Conservation (phyloP, 192 early-diverging fungal species). For the Coemansia sp. region DNA sequence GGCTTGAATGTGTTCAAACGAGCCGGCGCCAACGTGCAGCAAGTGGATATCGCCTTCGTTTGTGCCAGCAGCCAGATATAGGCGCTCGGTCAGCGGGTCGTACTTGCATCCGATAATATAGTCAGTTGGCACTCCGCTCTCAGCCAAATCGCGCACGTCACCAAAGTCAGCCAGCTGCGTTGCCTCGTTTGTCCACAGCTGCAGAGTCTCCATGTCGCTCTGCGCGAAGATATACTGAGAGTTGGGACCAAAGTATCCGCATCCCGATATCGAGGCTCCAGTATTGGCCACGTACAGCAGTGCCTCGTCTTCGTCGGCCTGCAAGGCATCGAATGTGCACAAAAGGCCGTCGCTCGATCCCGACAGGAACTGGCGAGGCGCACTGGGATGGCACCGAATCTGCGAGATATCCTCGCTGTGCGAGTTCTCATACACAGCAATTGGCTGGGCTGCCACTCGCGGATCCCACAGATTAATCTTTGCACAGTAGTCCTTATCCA, state of each 20-base stretch:
- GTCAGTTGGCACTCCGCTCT: constrained; percentile 59
- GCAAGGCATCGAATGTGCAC: constrained; percentile 69
- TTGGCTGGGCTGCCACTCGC: constrained; percentile 16
- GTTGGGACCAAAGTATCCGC: constrained; percentile 89
- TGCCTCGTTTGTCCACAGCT: constrained; percentile 63
- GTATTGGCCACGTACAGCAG: constrained; percentile 81
- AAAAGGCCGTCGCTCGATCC: constrained; percentile 75
- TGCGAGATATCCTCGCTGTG: constrained; percentile 79
- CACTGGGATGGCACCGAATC: constrained; percentile 64
- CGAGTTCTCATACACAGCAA: constrained; percentile 55
- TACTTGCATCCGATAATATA: constrained; percentile 85
- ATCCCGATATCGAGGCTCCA: constrained; percentile 72
- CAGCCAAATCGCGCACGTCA: constrained; percentile 66
- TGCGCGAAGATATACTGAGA: constrained; percentile 86
- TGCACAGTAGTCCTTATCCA: constrained; percentile 46
- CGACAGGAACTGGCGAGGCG: constrained; percentile 58
- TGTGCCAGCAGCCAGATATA: constrained; percentile 80
- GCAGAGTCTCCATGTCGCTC: constrained; percentile 90
- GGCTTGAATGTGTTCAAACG: constrained; percentile 73
- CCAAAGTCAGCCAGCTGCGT: constrained; percentile 68
- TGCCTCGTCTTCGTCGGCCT: constrained; percentile 86
- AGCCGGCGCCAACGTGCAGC: constrained; percentile 75
- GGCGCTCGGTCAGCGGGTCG: constrained; percentile 61
- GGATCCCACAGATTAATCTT: constrained; percentile 34
- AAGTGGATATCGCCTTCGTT: constrained; percentile 70